Base-by-base conservation (phyloP, 371 early-diverging fungal genomes). In the Mortierella sp. region DNA sequence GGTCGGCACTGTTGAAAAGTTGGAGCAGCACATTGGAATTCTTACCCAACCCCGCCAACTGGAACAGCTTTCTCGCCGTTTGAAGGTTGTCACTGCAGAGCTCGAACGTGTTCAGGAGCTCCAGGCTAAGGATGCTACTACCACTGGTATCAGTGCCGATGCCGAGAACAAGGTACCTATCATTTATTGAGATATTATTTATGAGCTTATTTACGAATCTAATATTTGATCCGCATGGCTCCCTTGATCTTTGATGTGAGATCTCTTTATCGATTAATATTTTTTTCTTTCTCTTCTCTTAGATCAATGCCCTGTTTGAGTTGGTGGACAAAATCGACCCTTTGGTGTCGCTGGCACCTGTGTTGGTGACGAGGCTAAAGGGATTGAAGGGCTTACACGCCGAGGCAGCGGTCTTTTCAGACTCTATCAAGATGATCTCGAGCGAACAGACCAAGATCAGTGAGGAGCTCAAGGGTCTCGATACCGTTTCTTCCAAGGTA, bases 41-140 rank as follows among this genome's bases (percentile, higher is more conserved):
- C 88, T 97, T 7, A 91, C 95, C 10, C 95, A 97, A 75, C 96
- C 97, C 13, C 92, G 95, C 50, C 95, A 95, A 10, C 80, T 98
- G 44, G 97, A 97, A 47, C 90, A 92, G 65, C 90, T 97, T 28
- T 90, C 93, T 38, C 88, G 94, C 76, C 94, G 95, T 74, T 88
- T 96, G 77, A 95, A 95, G 78, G 89, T 89, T 8, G 89, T 96
- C 26, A 91, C 90, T n/a, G 89, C 90, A 50, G 96, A 96, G 72
- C 84, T 97, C 80, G 97, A 97, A 73, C 89, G 94, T 58, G 89
- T 97, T 57, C 93, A 95, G 70, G 96, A 96, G 34, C 85, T 94
- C 31, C 90, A 91, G 76, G 84, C 90, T 38, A 92, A 91, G 84
- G 93, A 92, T 13, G 80, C 81, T 9, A 75, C 91, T 1, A 82